Percentiles rank a stretch among this genome's conserved stretches.
Conservation (phyloP, 2,329 filamentous ascomycete species). For the Nemania sp. region DNA sequence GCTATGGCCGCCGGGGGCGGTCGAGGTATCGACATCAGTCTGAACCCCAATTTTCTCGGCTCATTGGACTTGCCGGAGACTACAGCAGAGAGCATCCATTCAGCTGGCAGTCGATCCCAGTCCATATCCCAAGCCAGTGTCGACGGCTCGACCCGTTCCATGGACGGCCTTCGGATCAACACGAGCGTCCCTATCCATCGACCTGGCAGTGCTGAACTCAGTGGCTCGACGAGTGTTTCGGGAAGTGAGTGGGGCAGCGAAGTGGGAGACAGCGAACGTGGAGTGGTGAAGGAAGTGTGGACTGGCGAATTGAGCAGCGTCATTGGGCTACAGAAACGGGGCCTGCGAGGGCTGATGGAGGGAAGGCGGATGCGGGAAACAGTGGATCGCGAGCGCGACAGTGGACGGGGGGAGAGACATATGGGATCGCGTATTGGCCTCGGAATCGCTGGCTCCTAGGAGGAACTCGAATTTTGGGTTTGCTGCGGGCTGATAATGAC, state of each 20-base stretch:
- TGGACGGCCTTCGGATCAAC: slow-evolving; percentile 53
- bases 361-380: slow-evolving; percentile 69
- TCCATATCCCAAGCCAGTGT: slow-evolving; percentile 35
- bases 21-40: slow-evolving; percentile 71
- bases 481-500: slow-evolving; percentile 11
- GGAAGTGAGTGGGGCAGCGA: slow-evolving; percentile 50
- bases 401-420: slow-evolving; percentile 34
- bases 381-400: slow-evolving; percentile 39
- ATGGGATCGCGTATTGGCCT: slow-evolving; percentile 49
- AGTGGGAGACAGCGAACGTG: slow-evolving; percentile 45
- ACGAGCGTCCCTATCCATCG: slow-evolving; percentile 55
- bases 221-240: slow-evolving; percentile 56
- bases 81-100: slow-evolving; percentile 29
- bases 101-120: slow-evolving; percentile 35
- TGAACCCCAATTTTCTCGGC: slow-evolving; percentile 66
- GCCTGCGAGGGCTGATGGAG: slow-evolving; percentile 91
- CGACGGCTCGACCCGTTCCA: slow-evolving; percentile 34
- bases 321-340: slow-evolving; percentile 93
- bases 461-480: slow-evolving; percentile 23
- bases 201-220: slow-evolving; percentile 52
- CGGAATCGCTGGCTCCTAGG: slow-evolving; percentile 55
- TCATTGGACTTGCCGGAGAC: slow-evolving; percentile 44
- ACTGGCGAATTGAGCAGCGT: slow-evolving; percentile 80
- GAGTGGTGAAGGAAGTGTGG: slow-evolving; percentile 70
- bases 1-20: slow-evolving; percentile 97